Evolutionary conservation across 768 basidiomycete species (phyloP), one percentile per base, ranked within the genome.

Genomic region (Cyclocybe cylindracea): DNA sequence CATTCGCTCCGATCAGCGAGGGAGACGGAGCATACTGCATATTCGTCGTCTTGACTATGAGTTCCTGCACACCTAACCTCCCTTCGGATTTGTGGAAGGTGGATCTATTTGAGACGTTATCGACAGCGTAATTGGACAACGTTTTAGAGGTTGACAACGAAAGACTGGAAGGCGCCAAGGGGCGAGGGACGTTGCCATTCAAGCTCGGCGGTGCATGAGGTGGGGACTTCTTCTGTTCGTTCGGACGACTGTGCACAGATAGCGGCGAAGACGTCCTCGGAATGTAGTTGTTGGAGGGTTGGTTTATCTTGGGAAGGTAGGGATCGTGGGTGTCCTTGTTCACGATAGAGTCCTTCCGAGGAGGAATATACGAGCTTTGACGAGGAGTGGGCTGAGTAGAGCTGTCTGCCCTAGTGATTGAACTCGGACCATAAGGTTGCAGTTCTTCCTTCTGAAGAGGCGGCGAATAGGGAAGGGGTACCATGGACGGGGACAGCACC

Each of bases 21-120:
- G 92, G 89, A 0, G 91, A 94, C 13, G 91, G 91, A 1, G 90
- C 90, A 66, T 94, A 94, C 10, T 82, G 78, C 3, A 76, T 71
- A 41, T 79, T 79, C 10, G 74, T 69, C 8, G 76, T 66, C 41
- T 70, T 74, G 10, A 71, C 55, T 11, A 59, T 47, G 35, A 71
- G 39, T 51, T 78, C 77, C 50, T 77, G 74, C 5, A 60, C 51
- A 16, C 38, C 50, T n/a, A 51, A 32, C 36, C 49, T 53, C 35
- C 31, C 35, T 3, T 61, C 59, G 24, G 39, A 48, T 48, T 46
- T 44, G 10, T 53, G 55, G 3, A 46, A 44, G 36, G 35, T 34
- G 37, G 39, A 48, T 38, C 54, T 51, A 33, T 56, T 11, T 38
- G 37, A 31, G 29, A 66, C 32, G 31, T 44, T 40, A 35, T 61